Conservation (phyloP, 1,284 basidiomycete genomes). For the Vanrija humicola region DNA sequence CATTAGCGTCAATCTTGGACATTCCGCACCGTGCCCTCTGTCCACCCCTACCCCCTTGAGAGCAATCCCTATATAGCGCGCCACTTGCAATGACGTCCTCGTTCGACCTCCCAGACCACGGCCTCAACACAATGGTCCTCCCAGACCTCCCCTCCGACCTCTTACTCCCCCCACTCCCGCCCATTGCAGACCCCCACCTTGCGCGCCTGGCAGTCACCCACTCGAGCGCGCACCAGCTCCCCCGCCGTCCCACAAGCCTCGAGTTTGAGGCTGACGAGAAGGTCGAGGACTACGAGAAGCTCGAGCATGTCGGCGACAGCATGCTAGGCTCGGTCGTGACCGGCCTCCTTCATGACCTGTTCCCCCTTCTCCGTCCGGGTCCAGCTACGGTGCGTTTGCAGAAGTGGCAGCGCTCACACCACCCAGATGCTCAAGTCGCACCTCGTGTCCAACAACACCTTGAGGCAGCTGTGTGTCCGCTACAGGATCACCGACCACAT, state of each 20-base stretch:
- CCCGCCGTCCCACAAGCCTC: slow-evolving; percentile 9
- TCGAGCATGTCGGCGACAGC: slow-evolving; percentile 42
- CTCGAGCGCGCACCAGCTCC: slow-evolving; percentile 5
- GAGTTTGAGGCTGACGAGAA: slow-evolving; percentile 7
- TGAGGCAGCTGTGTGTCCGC: slow-evolving; percentile 28
- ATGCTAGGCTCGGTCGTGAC: slow-evolving; percentile 32
- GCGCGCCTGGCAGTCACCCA: slow-evolving; percentile 27
- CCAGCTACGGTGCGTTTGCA: slow-evolving; percentile 29
- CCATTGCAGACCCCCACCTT: slow-evolving; percentile 24
- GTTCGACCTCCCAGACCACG: too few relatives aligned
- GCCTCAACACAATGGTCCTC: slow-evolving; percentile 9
- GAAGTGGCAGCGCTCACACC: not conserved
- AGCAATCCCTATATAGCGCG: too few relatives aligned
- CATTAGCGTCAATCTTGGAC: too few relatives aligned
- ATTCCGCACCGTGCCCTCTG: too few relatives aligned
- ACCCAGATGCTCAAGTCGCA: slow-evolving; percentile 29
- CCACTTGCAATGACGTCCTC: too few relatives aligned
- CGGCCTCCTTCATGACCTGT: slow-evolving; percentile 34
- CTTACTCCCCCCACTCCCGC: slow-evolving; percentile 29
- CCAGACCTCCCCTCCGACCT: slow-evolving; percentile 18
- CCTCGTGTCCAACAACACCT: slow-evolving; percentile 31
- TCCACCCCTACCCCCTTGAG: too few relatives aligned
- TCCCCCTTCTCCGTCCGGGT: slow-evolving; percentile 31
- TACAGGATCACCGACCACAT: slow-evolving; percentile 26
- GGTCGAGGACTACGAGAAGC: slow-evolving; percentile 39